Evolutionary conservation across 805 yeast genomes (phyloP).

Genomic region (Torulaspora indica): DNA sequence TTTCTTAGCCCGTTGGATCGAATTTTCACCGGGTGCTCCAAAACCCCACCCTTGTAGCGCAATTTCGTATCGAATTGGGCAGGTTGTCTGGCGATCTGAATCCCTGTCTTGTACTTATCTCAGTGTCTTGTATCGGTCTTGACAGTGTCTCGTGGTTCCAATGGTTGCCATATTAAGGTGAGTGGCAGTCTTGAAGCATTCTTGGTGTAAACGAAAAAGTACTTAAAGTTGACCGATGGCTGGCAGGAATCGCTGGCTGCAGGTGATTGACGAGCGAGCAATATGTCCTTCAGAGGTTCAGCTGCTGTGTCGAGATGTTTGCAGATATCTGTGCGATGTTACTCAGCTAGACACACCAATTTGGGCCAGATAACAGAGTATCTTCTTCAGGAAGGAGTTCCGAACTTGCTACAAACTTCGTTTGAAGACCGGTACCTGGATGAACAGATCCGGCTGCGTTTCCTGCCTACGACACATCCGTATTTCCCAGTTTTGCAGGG

Average conservation of each 20-base stretch:
- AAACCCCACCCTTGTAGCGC: too few species aligned
- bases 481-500: constrained; percentile 57
- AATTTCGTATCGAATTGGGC: too few species aligned
- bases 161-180: neutral
- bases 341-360: constrained; percentile 33
- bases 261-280: neutral
- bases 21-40: too few species aligned
- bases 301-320: neutral
- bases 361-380: constrained; percentile 50
- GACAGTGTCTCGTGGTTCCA: neutral
- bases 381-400: constrained; percentile 44
- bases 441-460: constrained; percentile 45
- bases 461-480: constrained; percentile 53
- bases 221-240: neutral
- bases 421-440: constrained; percentile 45
- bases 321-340: neutral
- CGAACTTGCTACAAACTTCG: constrained; percentile 44
- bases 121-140: neutral
- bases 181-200: neutral
- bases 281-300: neutral
- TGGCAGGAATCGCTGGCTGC: neutral
- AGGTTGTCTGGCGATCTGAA: too few species aligned
- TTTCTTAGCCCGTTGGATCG: too few species aligned
- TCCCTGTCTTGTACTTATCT: too few species aligned
- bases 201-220: constrained; percentile 1